These are phyloP conservation scores for Anthracocystis setariae DNA, from an alignment of 1,284 basidiomycete genomes.

Conservation along the genomic window DNA sequence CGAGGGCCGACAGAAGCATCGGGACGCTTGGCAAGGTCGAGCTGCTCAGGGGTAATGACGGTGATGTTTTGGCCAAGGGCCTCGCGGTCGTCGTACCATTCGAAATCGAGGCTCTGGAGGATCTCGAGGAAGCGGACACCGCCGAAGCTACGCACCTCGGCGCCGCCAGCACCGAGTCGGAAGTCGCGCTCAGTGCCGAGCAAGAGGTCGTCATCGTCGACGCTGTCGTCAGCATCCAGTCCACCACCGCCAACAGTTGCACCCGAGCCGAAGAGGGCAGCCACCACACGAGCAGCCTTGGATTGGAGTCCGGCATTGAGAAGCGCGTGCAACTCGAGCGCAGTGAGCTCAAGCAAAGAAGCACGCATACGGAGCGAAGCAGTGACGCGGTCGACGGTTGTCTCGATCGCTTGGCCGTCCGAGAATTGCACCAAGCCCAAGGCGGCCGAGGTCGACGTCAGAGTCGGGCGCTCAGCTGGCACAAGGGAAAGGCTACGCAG, in stretches of 20 bases:
- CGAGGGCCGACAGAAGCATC: slow-evolving; percentile 78
- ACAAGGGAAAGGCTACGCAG: slow-evolving; percentile 75
- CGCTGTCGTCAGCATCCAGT: slow-evolving; percentile 25
- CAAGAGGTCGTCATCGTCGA: slow-evolving; percentile 44
- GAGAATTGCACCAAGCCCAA: slow-evolving; percentile 77
- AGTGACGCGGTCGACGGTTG: slow-evolving; percentile 78
- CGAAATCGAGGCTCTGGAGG: slow-evolving; percentile 83
- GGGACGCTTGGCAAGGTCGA: slow-evolving; percentile 80
- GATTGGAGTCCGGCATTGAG: slow-evolving; percentile 74
- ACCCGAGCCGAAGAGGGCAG: slow-evolving; percentile 56
- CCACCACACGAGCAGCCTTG: slow-evolving; percentile 61
- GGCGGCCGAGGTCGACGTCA: slow-evolving; percentile 63
- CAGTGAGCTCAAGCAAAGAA: slow-evolving; percentile 84
- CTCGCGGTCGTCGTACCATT: slow-evolving; percentile 79
- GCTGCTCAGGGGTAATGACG: slow-evolving; percentile 70
- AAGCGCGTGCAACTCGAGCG: slow-evolving; percentile 88
- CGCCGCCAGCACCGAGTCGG: slow-evolving; percentile 38
- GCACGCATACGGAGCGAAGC: slow-evolving; percentile 85
- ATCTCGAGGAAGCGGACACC: slow-evolving; percentile 88
- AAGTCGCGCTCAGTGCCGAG: slow-evolving; percentile 43
- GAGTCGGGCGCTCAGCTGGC: slow-evolving; percentile 43
- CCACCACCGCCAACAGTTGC: slow-evolving; percentile 36
- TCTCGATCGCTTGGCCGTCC: slow-evolving; percentile 78
- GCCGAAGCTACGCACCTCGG: slow-evolving; percentile 68
- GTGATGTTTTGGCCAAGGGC: slow-evolving; percentile 74